These are phyloP conservation scores for Gamarada debralockiae DNA, from an alignment of 495 filamentous ascomycete species.

Conservation along the genomic window DNA sequence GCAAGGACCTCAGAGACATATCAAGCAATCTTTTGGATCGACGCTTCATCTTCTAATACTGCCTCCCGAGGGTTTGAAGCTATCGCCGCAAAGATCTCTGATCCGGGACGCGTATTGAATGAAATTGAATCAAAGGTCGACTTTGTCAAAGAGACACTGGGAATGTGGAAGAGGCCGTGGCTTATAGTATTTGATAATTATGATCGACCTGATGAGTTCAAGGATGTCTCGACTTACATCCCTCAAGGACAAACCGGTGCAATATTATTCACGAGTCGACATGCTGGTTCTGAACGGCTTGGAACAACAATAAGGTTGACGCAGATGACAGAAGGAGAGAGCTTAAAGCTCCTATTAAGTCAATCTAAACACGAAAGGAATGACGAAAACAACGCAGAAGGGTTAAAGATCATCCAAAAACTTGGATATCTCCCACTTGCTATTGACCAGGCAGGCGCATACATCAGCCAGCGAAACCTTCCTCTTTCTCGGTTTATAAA, in stretches of 20 bases:
- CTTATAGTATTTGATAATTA: too few species aligned
- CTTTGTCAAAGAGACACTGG: too few species aligned
- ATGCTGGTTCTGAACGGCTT: neutral
- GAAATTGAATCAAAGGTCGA: too few species aligned
- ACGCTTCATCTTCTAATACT: too few species aligned
- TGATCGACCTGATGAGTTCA: too few species aligned
- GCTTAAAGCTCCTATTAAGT: conserved; percentile 25
- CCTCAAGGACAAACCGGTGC: conserved; percentile 16
- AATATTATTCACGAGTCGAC: conserved; percentile 27
- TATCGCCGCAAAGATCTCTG: too few species aligned
- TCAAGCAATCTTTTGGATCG: too few species aligned
- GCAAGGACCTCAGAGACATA: too few species aligned
- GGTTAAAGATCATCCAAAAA: conserved; percentile 18
- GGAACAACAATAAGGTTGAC: conserved; percentile 12
- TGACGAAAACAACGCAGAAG: conserved; percentile 4
- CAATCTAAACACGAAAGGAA: conserved; percentile 3
- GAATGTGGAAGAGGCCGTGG: too few species aligned
- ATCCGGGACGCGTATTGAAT: too few species aligned
- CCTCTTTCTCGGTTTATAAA: conserved; percentile 16
- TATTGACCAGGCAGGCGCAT: conserved; percentile 32
- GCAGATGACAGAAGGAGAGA: conserved; percentile 21
- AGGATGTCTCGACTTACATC: too few species aligned
- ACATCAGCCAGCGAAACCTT: conserved; percentile 19
- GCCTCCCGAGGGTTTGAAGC: too few species aligned
- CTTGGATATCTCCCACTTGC: conserved; percentile 28